Base-by-base conservation (phyloP, 2,329 filamentous ascomycete species). In the Dothideomycetidae sp. region DNA sequence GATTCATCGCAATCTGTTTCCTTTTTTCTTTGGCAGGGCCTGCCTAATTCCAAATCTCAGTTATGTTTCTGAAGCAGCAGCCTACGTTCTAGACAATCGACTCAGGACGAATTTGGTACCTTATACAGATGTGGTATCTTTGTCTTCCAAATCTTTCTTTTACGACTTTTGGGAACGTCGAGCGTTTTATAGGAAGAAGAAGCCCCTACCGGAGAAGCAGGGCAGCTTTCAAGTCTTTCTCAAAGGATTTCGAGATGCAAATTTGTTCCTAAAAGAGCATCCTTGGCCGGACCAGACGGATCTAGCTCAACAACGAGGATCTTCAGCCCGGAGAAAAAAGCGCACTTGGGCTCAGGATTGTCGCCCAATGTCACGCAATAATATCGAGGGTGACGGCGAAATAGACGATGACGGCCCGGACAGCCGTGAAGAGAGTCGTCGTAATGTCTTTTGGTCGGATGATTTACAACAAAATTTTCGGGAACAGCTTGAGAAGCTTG, bases 171-270 rank as follows among this genome's bases (percentile, higher is more conserved):
- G 86, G 86, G 86, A 93, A 53, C 75, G 88, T 13, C 73, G 86
- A 51, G 84, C 78, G 50, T 90, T 81, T 53, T 85, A 90, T 54
- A 74, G 83, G 53, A 90, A 85, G 55, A 82, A 81, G 59, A 93
- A 84, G 59, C 68, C 80, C 2, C 68, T 96, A 2, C 90, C 90
- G 0, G 71, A 83, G 29, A 98, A 98, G 57, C 77, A 81, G 7
- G 90, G 90, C 21, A 96, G 88, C 57, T 96, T 98, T 53, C 90
- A 98, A 54, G 84, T 96, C 19, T 98, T 98, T 55, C 66, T 98
- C 34, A 93, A 93, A 54, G 90, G 90, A 5, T 98, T 82, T 64
- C 93, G 94, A 55, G 90, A 98, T 55, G 90, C 90, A 39, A 98
- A 93, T 49, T 71, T 94, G 35, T 98, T 98, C 55, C 64, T 98